A percentile compares a stretch with the other conserved stretches of the same genome.
Evolutionary conservation across 2,329 filamentous ascomycete species (phyloP).

Genomic region (Ophioceras dolichostomum): DNA sequence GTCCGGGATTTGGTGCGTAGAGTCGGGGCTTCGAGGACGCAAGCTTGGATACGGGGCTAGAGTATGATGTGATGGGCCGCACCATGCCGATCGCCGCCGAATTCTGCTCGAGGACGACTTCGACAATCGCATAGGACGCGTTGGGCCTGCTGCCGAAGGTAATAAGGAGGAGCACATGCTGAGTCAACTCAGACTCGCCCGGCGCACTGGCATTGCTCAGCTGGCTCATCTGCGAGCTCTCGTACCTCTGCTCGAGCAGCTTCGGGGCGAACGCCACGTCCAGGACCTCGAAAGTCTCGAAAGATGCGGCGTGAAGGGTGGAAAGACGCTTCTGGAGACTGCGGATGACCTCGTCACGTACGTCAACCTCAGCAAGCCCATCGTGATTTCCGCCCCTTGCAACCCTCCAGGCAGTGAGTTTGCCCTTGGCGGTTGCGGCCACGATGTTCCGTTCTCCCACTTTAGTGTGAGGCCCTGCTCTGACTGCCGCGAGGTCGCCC

Average conservation of each 20-base stretch:
- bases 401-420: slow-evolving; percentile 76
- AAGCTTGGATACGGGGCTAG: slow-evolving; percentile 32
- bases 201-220: slow-evolving; percentile 35
- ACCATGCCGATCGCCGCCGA: slow-evolving; percentile 49
- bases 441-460: slow-evolving; percentile 79
- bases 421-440: slow-evolving; percentile 63
- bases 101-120: slow-evolving; percentile 48
- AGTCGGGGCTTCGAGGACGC: slow-evolving; percentile 45
- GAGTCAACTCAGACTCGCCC: slow-evolving; percentile 37
- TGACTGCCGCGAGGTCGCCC: slow-evolving; percentile 70
- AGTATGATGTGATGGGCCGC: slow-evolving; percentile 55
- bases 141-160: slow-evolving; percentile 38
- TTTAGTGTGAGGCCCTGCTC: slow-evolving; percentile 56
- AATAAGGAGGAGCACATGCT: slow-evolving; percentile 50
- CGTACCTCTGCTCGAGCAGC: slow-evolving; percentile 36
- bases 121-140: slow-evolving; percentile 63
- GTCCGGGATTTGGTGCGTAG: slow-evolving; percentile 64
- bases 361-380: slow-evolving; percentile 59
- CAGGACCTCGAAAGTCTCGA: slow-evolving; percentile 57
- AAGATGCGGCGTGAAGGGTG: slow-evolving; percentile 29
- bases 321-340: slow-evolving; percentile 46
- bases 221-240: slow-evolving; percentile 34
- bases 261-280: slow-evolving; percentile 65
- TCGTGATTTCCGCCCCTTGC: slow-evolving; percentile 79
- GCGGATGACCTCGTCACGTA: slow-evolving; percentile 49